A percentile compares a stretch with the other conserved stretches of the same genome.
These are phyloP conservation scores for Globisporangium parvum DNA, from an alignment of 352 stramenopile genomes.

Conservation along the genomic window DNA sequence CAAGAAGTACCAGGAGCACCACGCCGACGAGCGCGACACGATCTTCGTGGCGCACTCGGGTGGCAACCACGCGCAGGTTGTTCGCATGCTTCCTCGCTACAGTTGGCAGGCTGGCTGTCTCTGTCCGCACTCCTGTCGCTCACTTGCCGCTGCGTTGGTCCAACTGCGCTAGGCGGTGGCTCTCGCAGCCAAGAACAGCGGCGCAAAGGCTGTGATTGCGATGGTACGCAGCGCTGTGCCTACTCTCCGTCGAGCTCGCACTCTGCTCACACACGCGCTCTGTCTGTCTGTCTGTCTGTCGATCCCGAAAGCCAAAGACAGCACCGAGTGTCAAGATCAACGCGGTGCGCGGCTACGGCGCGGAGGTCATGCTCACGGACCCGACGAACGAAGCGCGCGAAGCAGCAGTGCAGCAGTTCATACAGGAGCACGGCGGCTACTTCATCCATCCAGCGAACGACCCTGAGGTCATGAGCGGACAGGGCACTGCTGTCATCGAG, in stretches of 20 bases:
- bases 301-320: conserved; percentile 50
- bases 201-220: conserved; percentile 73
- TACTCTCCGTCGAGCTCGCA: not conserved
- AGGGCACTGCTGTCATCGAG: conserved; percentile 86
- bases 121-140: not conserved
- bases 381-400: conserved; percentile 51
- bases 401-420: conserved; percentile 29
- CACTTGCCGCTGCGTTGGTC: not conserved
- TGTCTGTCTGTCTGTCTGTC: too few relatives aligned
- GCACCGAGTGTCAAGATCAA: conserved; percentile 82
- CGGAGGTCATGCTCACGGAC: conserved; percentile 53
- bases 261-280: too few relatives aligned
- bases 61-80: conserved; percentile 88
- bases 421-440: conserved; percentile 15
- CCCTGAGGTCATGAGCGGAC: conserved; percentile 90
- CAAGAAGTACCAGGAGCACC: conserved; percentile 37
- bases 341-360: conserved; percentile 79
- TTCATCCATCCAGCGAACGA: conserved; percentile 93
- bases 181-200: conserved; percentile 60
- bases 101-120: too few relatives aligned
- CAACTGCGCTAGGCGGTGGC: conserved; percentile 49
- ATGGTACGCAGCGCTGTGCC: conserved; percentile 48
- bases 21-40: not conserved
- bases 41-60: conserved; percentile 88
- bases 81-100: not conserved